A percentile compares a stretch with the other conserved stretches of the same genome.
Evolutionary conservation across 1,284 basidiomycete species (phyloP).

Genomic region (Cryptococcus sp.): DNA sequence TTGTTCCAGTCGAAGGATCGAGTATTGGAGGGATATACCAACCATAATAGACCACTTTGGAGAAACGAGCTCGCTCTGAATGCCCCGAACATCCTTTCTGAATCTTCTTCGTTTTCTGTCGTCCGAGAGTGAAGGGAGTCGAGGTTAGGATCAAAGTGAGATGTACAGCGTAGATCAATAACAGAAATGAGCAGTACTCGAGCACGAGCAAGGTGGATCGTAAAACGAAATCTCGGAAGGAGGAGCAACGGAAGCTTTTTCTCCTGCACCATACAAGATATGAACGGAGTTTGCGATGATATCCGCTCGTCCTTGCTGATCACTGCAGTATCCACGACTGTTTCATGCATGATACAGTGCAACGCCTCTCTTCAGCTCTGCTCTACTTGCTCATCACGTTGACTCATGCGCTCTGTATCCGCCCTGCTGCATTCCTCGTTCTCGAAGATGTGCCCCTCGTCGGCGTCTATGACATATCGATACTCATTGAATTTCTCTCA

Average conservation of each 20-base stretch:
- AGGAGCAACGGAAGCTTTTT: constrained; percentile 1
- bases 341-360: no score
- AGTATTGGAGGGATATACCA: constrained; percentile 6
- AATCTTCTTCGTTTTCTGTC: neutral
- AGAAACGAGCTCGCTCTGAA: constrained; percentile 31
- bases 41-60: constrained; percentile 44
- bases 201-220: neutral
- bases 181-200: neutral
- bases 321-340: no score
- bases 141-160: neutral
- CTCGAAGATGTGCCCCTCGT: no score
- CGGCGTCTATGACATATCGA: no score
- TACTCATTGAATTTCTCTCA: no score
- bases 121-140: neutral
- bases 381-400: no score
- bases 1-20: neutral
- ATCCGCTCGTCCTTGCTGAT: no score
- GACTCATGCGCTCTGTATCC: no score
- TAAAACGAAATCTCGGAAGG: neutral
- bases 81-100: constrained; percentile 38
- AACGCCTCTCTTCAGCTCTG: no score
- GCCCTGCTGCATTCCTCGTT: no score
- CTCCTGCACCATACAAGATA: neutral
- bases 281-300: neutral
- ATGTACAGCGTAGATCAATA: neutral